Conservation (phyloP, 768 basidiomycete species). For the Boletales sp. region DNA sequence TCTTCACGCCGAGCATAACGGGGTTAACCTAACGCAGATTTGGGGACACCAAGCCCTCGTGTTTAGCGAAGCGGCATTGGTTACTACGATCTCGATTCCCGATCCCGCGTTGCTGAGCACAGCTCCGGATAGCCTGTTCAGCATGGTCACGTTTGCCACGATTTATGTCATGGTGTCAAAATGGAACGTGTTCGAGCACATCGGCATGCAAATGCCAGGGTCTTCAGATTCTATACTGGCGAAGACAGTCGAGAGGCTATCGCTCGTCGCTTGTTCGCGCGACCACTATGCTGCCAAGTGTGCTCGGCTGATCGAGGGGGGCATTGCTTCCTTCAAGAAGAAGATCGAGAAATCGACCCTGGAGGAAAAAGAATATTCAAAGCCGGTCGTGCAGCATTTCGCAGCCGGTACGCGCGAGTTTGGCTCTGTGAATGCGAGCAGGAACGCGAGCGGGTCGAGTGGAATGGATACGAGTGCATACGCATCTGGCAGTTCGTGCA, state of each 20-base stretch:
- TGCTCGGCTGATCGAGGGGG: constrained; percentile 38
- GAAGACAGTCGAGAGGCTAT: constrained; percentile 34
- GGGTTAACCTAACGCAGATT: constrained; percentile 29
- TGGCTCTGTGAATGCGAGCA: constrained; percentile 13
- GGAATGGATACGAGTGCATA: constrained; percentile 16
- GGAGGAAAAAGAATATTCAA: constrained; percentile 18
- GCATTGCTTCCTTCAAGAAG: constrained; percentile 28
- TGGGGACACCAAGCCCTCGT: constrained; percentile 40
- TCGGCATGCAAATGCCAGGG: constrained; percentile 32
- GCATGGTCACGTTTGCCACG: constrained; percentile 42
- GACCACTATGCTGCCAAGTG: constrained; percentile 42
- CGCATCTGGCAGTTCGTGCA: constrained; percentile 3
- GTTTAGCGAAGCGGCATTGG: constrained; percentile 37
- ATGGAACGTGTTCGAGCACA: constrained; percentile 36
- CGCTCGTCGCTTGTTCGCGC: constrained; percentile 32
- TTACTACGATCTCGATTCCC: constrained; percentile 29
- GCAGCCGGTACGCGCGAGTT: constrained; percentile 15
- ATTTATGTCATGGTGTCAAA: constrained; percentile 42
- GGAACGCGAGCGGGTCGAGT: constrained; percentile 14
- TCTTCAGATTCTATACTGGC: constrained; percentile 37
- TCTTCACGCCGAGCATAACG: constrained; percentile 29
- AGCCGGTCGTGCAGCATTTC: constrained; percentile 20
- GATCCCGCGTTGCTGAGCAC: constrained; percentile 36
- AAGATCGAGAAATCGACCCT: constrained; percentile 24
- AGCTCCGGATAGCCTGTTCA: constrained; percentile 40